Base-by-base conservation (phyloP, 1,284 basidiomycete species). In the Paramarasmius palmivorus region DNA sequence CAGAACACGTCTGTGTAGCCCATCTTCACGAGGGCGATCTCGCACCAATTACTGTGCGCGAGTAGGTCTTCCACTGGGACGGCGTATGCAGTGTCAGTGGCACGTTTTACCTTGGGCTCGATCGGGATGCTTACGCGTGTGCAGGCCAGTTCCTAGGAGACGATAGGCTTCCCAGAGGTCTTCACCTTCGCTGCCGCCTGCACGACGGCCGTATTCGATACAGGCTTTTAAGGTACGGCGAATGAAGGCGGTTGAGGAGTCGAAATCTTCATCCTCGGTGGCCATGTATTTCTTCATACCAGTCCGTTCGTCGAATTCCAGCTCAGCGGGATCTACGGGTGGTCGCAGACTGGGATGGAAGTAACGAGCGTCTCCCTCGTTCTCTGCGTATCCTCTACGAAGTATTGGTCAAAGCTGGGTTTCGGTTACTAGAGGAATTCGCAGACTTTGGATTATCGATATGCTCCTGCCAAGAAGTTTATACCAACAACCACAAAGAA, bases 281-380 rank as follows among this genome's bases (percentile, higher is more conserved):
- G 82, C 82, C 68, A 84, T 81, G 63, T 84, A 84, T 55, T 79
- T 82, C 75, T 93, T 93, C 91, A 94, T 93, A 20, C 92, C 92
- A 2, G 84, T 92, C n/a, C 77, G 73, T 29, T 80, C 75, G 64
- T 95, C 92, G 52, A 94, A 84, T 64, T 93, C 86, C 25, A 94
- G 80, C 67, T 95, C 92, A 49, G 79, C 72, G 12, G 75, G 76
- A 55, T 83, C 69, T 44, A 94, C 84, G 2, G 91, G 92, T 15
- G 86, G 87, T 51, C 92, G 82, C 39, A 94, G 80, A 50, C 87
- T 85, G 1, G 82, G 77, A 61, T 91, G 82, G 61, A 78, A 81
- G 56, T 73, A 68, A 45, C 85, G 81, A 10, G 88, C 83, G 65
- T 90, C 86, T 14, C 83, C 83, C 70, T 93, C 87, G 49, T 84